A percentile compares a stretch with the other conserved stretches of the same genome.
Evolutionary conservation across 2,329 filamentous ascomycete species (phyloP).

Genomic region (Albophoma yamanashiensis): DNA sequence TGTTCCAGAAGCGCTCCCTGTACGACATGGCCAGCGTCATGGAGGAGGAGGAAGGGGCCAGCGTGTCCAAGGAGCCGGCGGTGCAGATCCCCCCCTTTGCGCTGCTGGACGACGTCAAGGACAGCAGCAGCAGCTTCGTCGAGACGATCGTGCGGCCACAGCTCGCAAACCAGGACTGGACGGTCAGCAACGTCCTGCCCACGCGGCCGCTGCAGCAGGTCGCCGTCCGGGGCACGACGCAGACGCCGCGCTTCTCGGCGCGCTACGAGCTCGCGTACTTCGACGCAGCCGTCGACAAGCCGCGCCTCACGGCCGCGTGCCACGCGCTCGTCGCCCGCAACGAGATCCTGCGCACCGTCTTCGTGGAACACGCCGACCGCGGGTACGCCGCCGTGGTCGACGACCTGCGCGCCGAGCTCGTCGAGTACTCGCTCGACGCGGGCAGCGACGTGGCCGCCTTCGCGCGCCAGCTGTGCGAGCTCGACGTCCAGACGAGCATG

Average conservation of each 20-base stretch:
- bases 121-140: conserved; percentile 30
- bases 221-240: conserved; percentile 46
- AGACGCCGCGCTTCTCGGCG: conserved; percentile 48
- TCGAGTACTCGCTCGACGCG: conserved; percentile 38
- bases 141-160: conserved; percentile 36
- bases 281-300: conserved; percentile 34
- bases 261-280: conserved; percentile 58
- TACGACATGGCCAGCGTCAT: conserved; percentile 43
- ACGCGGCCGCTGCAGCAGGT: conserved; percentile 48
- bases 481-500: conserved; percentile 44
- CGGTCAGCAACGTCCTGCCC: conserved; percentile 45
- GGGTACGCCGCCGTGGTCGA: conserved; percentile 49
- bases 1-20: conserved; percentile 38
- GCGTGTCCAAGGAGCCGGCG: neutral
- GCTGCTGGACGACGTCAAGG: conserved; percentile 25
- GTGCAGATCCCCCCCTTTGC: conserved; percentile 26
- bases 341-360: conserved; percentile 57
- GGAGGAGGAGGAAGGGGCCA: conserved; percentile 10
- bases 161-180: conserved; percentile 38
- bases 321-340: conserved; percentile 46
- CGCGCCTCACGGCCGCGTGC: conserved; percentile 37
- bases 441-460: conserved; percentile 33
- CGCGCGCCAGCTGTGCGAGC: conserved; percentile 38
- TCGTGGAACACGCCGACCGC: conserved; percentile 38
- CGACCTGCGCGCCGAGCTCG: conserved; percentile 38